These are phyloP conservation scores for Kurtzmaniella quercitrusa DNA, from an alignment of 1,139 yeast genomes.

Conservation along the genomic window DNA sequence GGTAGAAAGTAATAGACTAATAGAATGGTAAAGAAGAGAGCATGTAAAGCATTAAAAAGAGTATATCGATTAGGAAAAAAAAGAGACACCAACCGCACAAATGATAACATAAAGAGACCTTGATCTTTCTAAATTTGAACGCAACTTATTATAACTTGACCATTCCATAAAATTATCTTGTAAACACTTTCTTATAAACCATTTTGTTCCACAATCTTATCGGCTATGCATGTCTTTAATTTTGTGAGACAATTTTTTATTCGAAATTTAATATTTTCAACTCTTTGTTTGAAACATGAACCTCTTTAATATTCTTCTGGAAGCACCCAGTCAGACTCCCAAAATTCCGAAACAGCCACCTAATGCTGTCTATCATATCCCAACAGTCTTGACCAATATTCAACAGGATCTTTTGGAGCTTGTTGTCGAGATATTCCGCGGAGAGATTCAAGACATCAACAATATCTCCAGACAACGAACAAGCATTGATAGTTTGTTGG, in stretches of 20 bases:
- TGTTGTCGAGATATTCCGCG: slow-evolving; percentile 47
- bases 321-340: not conserved
- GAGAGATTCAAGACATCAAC: slow-evolving; percentile 35
- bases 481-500: slow-evolving; percentile 37
- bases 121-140: not conserved
- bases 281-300: slow-evolving; percentile 2
- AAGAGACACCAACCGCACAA: not conserved
- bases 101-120: not conserved
- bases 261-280: not conserved
- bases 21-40: not conserved
- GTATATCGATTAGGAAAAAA: not conserved
- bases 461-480: slow-evolving; percentile 23
- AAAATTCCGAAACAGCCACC: slow-evolving; percentile 4
- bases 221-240: not conserved
- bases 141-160: too few relatives aligned
- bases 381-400: slow-evolving; percentile 50
- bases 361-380: slow-evolving; percentile 44
- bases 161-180: too few relatives aligned
- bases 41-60: not conserved
- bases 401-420: slow-evolving; percentile 57
- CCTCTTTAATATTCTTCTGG: slow-evolving; percentile 7
- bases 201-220: not conserved
- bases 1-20: slow-evolving; percentile 16
- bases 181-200: too few relatives aligned
- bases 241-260: not conserved